Evolutionary conservation across 2,329 filamentous ascomycete species (phyloP).

Genomic region (Monilinia fructicola): DNA sequence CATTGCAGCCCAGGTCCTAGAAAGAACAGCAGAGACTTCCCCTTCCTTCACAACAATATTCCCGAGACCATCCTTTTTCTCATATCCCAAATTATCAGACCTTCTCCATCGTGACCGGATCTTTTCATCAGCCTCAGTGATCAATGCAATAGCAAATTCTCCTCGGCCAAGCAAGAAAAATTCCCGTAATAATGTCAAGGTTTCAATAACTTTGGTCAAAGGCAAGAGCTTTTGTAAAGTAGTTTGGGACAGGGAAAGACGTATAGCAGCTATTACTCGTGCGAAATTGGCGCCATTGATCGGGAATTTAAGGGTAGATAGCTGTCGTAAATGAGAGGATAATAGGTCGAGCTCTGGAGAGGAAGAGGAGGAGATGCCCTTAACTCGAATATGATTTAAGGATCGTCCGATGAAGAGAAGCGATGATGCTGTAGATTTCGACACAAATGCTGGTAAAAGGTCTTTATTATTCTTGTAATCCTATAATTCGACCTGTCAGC

Average conservation of each 20-base stretch:
- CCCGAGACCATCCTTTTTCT: constrained; percentile 58
- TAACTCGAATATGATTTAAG: constrained; percentile 74
- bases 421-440: constrained; percentile 69
- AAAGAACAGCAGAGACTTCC: constrained; percentile 75
- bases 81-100: constrained; percentile 57
- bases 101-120: constrained; percentile 71
- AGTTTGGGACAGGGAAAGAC: constrained; percentile 79
- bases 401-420: constrained; percentile 91
- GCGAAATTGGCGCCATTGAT: constrained; percentile 71
- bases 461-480: constrained; percentile 59
- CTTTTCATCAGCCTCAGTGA: constrained; percentile 79
- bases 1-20: constrained; percentile 75
- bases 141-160: constrained; percentile 86
- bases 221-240: constrained; percentile 81
- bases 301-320: constrained; percentile 70
- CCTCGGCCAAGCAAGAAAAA: constrained; percentile 86
- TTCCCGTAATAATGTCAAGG: constrained; percentile 74
- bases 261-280: constrained; percentile 70
- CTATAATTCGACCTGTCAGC: constrained; percentile 36
- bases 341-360: constrained; percentile 58
- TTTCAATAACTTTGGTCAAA: constrained; percentile 70
- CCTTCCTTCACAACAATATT: constrained; percentile 78
- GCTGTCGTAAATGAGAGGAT: constrained; percentile 65
- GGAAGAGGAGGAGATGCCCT: constrained; percentile 45
- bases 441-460: constrained; percentile 78